Percentiles rank a stretch among this genome's conserved stretches.
Evolutionary conservation across 2,329 filamentous ascomycete genomes (phyloP).

Genomic region (Arthrobotrys sphaeroides): DNA sequence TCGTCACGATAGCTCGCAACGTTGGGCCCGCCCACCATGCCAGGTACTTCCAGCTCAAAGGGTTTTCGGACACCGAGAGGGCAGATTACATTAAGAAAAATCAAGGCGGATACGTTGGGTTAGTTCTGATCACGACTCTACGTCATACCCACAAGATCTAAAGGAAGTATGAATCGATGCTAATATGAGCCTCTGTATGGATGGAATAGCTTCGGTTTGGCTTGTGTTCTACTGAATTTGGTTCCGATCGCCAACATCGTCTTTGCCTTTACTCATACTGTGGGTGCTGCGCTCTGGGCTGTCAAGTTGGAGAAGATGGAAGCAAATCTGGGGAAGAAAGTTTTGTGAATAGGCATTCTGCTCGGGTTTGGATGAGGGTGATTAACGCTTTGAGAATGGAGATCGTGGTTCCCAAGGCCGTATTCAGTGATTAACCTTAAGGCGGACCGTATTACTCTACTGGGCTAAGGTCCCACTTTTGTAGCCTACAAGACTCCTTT

Average conservation of each 20-base stretch:
- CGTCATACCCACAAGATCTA: not conserved
- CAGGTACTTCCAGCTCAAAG: constrained; percentile 91
- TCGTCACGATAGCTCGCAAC: constrained; percentile 60
- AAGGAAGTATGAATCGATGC: not conserved
- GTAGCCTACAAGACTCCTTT: no score
- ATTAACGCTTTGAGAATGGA: no score
- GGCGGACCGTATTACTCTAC: no score
- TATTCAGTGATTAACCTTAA: no score
- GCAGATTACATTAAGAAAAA: constrained; percentile 76
- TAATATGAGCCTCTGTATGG: constrained; percentile 53
- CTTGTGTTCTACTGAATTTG: constrained; percentile 83
- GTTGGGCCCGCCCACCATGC: constrained; percentile 67
- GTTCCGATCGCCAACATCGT: constrained; percentile 82
- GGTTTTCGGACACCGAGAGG: constrained; percentile 74
- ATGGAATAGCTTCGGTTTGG: constrained; percentile 75
- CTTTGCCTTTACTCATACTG: constrained; percentile 89
- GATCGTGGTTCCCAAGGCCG: no score
- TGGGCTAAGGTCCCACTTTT: no score
- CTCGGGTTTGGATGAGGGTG: no score
- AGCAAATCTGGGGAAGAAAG: constrained; percentile 32
- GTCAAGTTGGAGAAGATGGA: constrained; percentile 75
- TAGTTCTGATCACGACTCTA: constrained; percentile 8
- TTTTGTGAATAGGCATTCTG: not conserved
- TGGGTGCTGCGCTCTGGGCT: constrained; percentile 93
- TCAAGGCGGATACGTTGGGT: constrained; percentile 82